phyloP scores from a whole-genome alignment of 225 moss, liverwort and hornwort genomes.

The Takakia lepidozioides region DNA sequence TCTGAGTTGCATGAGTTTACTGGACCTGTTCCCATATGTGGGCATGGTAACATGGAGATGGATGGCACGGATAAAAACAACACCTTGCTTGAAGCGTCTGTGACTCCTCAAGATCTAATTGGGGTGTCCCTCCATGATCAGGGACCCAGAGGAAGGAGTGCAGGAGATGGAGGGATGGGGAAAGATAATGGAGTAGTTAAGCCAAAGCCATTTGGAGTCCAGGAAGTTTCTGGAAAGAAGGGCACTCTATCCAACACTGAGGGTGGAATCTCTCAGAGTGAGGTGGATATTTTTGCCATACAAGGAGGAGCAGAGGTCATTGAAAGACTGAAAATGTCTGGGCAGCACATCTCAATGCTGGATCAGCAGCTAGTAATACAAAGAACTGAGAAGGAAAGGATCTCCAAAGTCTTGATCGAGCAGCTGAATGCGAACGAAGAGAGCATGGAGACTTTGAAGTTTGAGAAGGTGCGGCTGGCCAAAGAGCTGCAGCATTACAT shows the following conservation, averaged over 20 bases:
- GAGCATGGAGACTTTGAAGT: conserved; percentile 23
- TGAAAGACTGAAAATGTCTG: conserved; percentile 54
- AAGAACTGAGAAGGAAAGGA: conserved; percentile 37
- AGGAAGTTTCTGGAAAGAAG: too few species aligned
- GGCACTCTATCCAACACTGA: not conserved
- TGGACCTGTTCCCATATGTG: too few species aligned
- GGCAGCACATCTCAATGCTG: conserved; percentile 31
- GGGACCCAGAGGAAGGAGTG: conserved; percentile 9
- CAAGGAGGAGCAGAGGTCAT: conserved; percentile 30
- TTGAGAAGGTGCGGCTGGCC: conserved; percentile 55
- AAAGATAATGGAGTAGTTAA: too few species aligned
- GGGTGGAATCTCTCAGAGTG: not conserved
- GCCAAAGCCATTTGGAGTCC: too few species aligned
- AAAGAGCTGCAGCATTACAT: conserved; percentile 59
- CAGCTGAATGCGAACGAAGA: conserved; percentile 56
- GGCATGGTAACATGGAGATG: not conserved
- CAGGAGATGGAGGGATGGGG: conserved; percentile 4
- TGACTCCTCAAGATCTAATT: conserved; percentile 8
- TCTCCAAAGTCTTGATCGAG: conserved; percentile 48
- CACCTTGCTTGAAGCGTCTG: conserved; percentile 1
- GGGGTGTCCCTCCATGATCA: conserved; percentile 15
- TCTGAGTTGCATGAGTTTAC: too few species aligned
- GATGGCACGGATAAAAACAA: not conserved
- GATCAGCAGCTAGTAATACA: conserved; percentile 43
- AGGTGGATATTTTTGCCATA: not conserved